Evolutionary conservation across 257 asterid species (phyloP).

Genomic region (Przewalskia tangutica): DNA sequence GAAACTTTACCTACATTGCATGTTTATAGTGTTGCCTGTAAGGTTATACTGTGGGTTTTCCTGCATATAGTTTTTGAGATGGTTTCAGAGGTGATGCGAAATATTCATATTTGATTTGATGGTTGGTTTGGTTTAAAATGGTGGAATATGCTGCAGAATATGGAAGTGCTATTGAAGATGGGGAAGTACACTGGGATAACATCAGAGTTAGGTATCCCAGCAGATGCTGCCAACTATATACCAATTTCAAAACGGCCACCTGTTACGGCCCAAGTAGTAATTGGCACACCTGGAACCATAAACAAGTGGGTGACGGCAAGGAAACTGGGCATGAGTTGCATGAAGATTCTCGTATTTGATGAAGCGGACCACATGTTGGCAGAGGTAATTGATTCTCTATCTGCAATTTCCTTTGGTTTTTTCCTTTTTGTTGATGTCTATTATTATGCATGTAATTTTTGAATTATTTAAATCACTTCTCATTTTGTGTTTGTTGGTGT

Average conservation of each 20-base stretch:
- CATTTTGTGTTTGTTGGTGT: not conserved
- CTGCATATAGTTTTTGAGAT: not conserved
- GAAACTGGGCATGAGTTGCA: constrained; percentile 61
- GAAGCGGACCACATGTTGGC: constrained; percentile 98
- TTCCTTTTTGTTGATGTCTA: not conserved
- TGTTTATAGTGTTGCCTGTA: not conserved
- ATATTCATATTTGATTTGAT: not conserved
- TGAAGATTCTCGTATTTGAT: constrained; percentile 91
- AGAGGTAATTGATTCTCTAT: constrained; percentile 34
- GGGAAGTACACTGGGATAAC: constrained; percentile 76
- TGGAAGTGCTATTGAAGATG: constrained; percentile 91
- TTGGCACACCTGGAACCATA: constrained; percentile 97
- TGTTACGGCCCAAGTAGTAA: constrained; percentile 64
- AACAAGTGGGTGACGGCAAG: constrained; percentile 47
- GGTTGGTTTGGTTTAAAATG: not conserved
- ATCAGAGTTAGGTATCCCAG: constrained; percentile 68
- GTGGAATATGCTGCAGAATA: constrained; percentile 40
- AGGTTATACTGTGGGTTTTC: not conserved
- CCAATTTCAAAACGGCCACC: constrained; percentile 52
- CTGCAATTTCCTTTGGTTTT: not conserved
- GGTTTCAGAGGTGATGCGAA: not conserved
- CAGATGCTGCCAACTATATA: constrained; percentile 37
- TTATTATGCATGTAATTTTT: not conserved
- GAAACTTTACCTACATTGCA: not conserved
- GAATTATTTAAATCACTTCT: not conserved